phyloP scores from a whole-genome alignment of 192 early-diverging fungal species.

The Allomyces macrogynus region DNA sequence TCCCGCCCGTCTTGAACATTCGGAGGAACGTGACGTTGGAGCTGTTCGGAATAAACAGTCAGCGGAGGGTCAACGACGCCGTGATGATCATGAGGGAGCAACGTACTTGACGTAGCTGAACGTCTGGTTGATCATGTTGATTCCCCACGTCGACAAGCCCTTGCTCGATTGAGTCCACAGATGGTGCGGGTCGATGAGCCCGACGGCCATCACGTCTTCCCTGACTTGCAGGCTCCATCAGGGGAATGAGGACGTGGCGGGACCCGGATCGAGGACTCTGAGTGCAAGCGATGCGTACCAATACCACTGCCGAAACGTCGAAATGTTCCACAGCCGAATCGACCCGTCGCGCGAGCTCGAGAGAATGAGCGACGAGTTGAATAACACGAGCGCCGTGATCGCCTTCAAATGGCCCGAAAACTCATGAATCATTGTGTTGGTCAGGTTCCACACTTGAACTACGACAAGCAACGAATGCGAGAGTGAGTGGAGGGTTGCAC shows the following conservation, averaged over 20 bases:
- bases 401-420: not conserved
- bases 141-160: not conserved
- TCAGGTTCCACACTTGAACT: not conserved
- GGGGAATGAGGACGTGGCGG: not conserved
- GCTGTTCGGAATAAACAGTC: not conserved
- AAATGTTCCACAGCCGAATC: not conserved
- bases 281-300: not conserved
- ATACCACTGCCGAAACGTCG: not conserved
- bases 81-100: not conserved
- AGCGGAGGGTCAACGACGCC: not conserved
- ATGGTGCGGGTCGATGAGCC: not conserved
- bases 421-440: not conserved
- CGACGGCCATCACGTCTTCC: not conserved
- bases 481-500: too few relatives aligned
- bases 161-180: not conserved
- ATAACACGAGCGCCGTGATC: not conserved
- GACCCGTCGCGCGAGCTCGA: not conserved
- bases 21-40: not conserved
- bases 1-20: not conserved
- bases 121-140: not conserved
- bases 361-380: not conserved
- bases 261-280: too few relatives aligned
- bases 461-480: not conserved
- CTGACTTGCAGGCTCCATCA: not conserved
- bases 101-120: not conserved